A percentile compares a stretch with the other conserved stretches of the same genome.
phyloP scores from a whole-genome alignment of 768 basidiomycete species.

The Coprinopsis marcescibilis region DNA sequence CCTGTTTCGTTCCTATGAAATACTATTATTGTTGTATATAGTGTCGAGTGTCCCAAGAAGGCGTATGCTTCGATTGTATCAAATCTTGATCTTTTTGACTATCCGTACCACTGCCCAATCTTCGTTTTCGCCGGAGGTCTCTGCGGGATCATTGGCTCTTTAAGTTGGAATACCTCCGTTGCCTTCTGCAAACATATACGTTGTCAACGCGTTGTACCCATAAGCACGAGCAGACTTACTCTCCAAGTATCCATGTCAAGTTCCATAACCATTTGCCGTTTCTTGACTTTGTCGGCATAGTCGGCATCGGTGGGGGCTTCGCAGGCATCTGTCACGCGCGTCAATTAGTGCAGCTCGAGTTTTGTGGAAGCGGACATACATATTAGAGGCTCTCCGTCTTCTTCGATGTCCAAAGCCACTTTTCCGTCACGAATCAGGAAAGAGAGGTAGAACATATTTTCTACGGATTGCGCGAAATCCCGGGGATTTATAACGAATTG shows the following conservation, averaged over 20 bases:
- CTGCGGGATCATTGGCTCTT: slow-evolving; percentile 67
- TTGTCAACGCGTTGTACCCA: not conserved
- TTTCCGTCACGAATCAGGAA: slow-evolving; percentile 87
- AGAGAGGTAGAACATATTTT: slow-evolving; percentile 93
- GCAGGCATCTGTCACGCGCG: slow-evolving; percentile 47
- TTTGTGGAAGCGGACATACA: slow-evolving; percentile 41
- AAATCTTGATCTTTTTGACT: slow-evolving; percentile 10
- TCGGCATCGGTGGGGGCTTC: slow-evolving; percentile 61
- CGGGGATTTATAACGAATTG: slow-evolving; percentile 84
- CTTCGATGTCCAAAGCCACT: slow-evolving; percentile 60
- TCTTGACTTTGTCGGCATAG: slow-evolving; percentile 56
- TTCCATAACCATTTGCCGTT: slow-evolving; percentile 85
- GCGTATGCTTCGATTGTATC: too few relatives aligned
- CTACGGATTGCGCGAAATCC: slow-evolving; percentile 89
- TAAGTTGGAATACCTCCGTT: slow-evolving; percentile 82
- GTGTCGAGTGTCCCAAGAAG: too few relatives aligned
- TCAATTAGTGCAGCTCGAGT: not conserved
- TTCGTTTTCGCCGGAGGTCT: slow-evolving; percentile 53
- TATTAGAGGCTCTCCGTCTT: slow-evolving; percentile 67
- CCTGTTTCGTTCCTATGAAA: too few relatives aligned
- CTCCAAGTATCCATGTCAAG: slow-evolving; percentile 88
- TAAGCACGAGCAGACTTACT: slow-evolving; percentile 40
- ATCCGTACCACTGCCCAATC: slow-evolving; percentile 73
- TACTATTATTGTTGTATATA: too few relatives aligned
- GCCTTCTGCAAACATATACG: slow-evolving; percentile 52